A percentile compares a stretch with the other conserved stretches of the same genome.
phyloP scores from a whole-genome alignment of 2,329 filamentous ascomycete genomes.

The Huntiella decipiens region DNA sequence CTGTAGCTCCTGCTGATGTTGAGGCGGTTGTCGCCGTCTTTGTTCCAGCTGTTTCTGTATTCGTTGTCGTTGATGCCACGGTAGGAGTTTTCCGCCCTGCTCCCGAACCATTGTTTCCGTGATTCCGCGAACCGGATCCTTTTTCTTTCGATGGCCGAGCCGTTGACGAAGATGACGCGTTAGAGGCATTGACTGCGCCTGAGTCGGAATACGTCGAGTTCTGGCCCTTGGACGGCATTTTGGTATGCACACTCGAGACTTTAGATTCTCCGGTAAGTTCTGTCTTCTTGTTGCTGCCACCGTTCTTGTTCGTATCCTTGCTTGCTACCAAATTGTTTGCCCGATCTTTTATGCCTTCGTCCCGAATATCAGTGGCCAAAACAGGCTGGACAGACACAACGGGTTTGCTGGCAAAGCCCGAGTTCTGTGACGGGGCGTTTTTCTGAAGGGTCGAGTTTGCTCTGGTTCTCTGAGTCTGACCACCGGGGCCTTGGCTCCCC shows the following conservation, averaged over 20 bases:
- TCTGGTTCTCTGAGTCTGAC: neutral
- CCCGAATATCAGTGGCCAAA: too few species aligned
- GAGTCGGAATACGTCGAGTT: neutral
- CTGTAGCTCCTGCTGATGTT: neutral
- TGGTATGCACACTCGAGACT: slow-evolving; percentile 1
- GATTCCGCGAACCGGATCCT: too few species aligned
- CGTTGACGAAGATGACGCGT: slow-evolving; percentile 1
- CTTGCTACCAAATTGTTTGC: neutral
- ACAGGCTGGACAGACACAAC: too few species aligned
- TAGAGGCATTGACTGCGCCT: slow-evolving; percentile 1
- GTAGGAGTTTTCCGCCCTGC: neutral
- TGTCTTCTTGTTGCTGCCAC: neutral
- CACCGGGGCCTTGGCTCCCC: slow-evolving; percentile 3
- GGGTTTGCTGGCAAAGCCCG: too few species aligned
- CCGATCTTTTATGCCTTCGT: too few species aligned
- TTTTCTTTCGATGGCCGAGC: neutral
- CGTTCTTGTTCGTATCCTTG: neutral
- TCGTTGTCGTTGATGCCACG: neutral
- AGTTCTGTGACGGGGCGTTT: too few species aligned
- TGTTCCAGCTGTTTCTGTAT: neutral
- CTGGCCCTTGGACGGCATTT: slow-evolving; percentile 10
- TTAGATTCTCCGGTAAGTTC: slow-evolving; percentile 1
- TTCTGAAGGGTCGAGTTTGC: too few species aligned
- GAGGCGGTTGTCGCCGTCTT: neutral
- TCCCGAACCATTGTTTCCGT: too few species aligned